phyloP scores from a whole-genome alignment of 371 early-diverging fungal species.

The Mucor plumbeus region DNA sequence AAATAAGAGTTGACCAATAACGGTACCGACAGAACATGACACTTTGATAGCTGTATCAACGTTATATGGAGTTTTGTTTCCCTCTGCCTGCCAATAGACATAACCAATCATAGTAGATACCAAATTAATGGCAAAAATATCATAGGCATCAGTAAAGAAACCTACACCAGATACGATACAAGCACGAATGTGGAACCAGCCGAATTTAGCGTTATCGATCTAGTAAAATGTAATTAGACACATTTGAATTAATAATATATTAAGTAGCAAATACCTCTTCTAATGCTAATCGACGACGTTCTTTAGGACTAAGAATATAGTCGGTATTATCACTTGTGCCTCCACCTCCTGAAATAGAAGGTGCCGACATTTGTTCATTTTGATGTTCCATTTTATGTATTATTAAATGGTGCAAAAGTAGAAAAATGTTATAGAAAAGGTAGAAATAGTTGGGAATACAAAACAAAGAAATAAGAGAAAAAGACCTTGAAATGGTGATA shows the following conservation, averaged over 20 bases:
- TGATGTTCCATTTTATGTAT: not conserved
- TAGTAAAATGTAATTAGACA: conserved; percentile 7
- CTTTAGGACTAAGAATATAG: conserved; percentile 4
- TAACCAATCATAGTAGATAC: conserved; percentile 78
- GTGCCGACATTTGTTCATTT: not conserved
- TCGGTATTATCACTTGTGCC: not conserved
- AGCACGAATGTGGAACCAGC: conserved; percentile 86
- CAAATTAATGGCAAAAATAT: conserved; percentile 85
- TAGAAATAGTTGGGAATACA: not conserved
- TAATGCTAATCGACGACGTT: conserved; percentile 42
- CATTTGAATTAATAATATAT: too few relatives aligned
- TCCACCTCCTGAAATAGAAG: not conserved
- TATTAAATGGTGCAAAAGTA: not conserved
- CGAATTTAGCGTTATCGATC: conserved; percentile 59
- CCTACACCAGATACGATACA: conserved; percentile 87
- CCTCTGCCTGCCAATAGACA: conserved; percentile 57
- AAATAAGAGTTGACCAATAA: conserved; percentile 78
- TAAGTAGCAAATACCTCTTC: conserved; percentile 30
- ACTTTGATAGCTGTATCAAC: conserved; percentile 74
- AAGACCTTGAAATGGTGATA: not conserved
- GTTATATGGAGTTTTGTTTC: conserved; percentile 55
- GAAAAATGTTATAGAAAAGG: not conserved
- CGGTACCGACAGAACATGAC: conserved; percentile 74
- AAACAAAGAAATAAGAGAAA: not conserved
- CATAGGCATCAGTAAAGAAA: conserved; percentile 89